Evolutionary conservation across 805 yeast genomes (phyloP), one percentile per base, ranked within the genome.

Genomic region (Nakazawaea wyomingensis): DNA sequence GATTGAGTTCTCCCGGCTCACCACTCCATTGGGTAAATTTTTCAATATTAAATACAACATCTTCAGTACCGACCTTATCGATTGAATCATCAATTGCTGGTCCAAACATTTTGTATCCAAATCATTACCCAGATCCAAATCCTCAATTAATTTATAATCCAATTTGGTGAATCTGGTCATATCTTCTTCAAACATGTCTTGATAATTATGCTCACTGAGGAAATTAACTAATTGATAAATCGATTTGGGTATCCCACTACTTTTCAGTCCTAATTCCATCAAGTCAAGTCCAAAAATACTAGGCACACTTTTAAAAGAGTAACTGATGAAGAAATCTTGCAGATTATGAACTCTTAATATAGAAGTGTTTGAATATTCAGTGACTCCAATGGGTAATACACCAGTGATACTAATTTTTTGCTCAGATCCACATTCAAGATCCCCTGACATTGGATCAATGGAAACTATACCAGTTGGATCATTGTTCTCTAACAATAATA

Each of bases 11-110:
- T 57, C 66, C 13, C 48, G 50, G 34, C 70, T 61, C 8, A 71
- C 59, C n/a, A 71, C 60, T 5, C 74, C 70, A 16, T 69, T 73
- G 31, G 65, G 63, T 4, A 69, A 41, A 34, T 60, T 59, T 19
- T 57, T 51, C 45, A 71, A 46, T 11, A 70, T 39, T 2, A 60
- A 37, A 2, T 55, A 16, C 24, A 64, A 46, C 1, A 62, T 59
- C 34, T 59, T 46, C 9, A 58, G 48, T 14, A 60, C 59, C 1
- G 59, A 59, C 16, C 44, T 47, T 14, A 51, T 41, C 30, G 7
- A 50, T 4, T 57, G 58, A 35, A 37, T 55, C 57, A 16, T 39
- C 26, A 32, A 39, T 16, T 39, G 36, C 6, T 45, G 39, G 17
- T 43, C 41, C 14, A 52, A 39, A 26, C 24, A 40, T 5, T 43